Base-by-base conservation (phyloP, 2,329 filamentous ascomycete genomes). In the Calycina marina region DNA sequence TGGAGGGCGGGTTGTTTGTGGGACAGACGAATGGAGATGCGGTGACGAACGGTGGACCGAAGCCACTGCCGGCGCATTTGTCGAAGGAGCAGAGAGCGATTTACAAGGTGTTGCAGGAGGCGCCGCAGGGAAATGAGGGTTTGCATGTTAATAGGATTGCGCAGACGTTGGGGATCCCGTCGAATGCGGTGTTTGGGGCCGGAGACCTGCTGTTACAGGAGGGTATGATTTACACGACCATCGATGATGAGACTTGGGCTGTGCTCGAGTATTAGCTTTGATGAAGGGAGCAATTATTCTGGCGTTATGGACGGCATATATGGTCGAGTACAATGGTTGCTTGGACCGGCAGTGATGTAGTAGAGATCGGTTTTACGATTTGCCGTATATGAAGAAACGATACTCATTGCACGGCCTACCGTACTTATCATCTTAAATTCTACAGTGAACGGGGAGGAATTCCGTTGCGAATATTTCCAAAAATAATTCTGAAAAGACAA, bases 181-280 rank as follows among this genome's bases (percentile, higher is more conserved):
- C 75, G 17, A 64, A 65, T 15, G 82, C 92, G 28, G 79, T 90
- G 10, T 61, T 76, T 45, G 71, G 67, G 32, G 86, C 75, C n/a
- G 73, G 80, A 6, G 83, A 93, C 46, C 85, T 96, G 57, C 57
- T 98, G 49, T 56, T 84, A 26, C 63, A 63, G 2, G 59, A 71
- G 34, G 83, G 85, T 17, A 52, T 83, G 46, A 82, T 93, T 42
- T 98, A 84, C 59, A 83, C 84, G 16, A 98, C 92, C 6, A 69
- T 93, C 5, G 85, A 96, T 57, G 88, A 96, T 49, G 69, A 82
- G 56, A 96, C 88, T 1, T 96, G 82, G 77, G 83, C 84, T 26
- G 63, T 93, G 41, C 61, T 94, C 39, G 82, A 92, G 37, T 71
- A 66, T 40, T 76, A 54, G 30, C 20, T 22, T n/a, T n/a, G n/a